Base-by-base conservation (phyloP, 2,329 filamentous ascomycete species). In the Pyrenochaeta sp. region DNA sequence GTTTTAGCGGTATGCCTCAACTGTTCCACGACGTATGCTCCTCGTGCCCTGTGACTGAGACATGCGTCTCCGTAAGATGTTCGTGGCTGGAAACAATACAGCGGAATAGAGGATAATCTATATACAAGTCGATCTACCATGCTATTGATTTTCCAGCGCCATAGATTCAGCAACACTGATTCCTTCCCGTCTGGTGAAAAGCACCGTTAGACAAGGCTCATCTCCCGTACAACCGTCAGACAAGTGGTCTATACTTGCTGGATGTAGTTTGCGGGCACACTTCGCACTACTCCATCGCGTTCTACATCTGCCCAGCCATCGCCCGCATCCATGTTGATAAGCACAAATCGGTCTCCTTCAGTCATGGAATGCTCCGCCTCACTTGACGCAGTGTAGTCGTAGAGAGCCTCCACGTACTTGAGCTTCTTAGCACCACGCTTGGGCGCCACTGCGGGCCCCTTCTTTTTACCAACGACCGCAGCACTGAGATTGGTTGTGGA, bases 251-350 rank as follows among this genome's bases (percentile, higher is more conserved):
- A 90, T 45, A 91, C 86, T 68, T 89, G 85, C 77, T 92, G 90
- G 54, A 98, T 85, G 79, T 98, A 99, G 75, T 92, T 96, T 32
- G 93, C 93, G 40, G 95, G 95, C 48, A 99, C 95, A 74, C 92
- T 97, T 71, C 88, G 93, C 43, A 88, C 91, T 35, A 87, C 81
- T 1, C 93, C 93, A 15, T 91, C 92, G 76, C 91, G 92, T 79
- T 98, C 95, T 15, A 99, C 95, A 79, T 98, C 95, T 23, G 89
- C 91, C 95, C 95, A 99, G 0, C 95, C 95, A 78, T 98, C 95
- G 1, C 95, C 95, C 0, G 88, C 85, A 71, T 98, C 94, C 51
- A 91, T 88, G 67, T 88, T 92, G 56, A 97, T 87, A 29, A 99
- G 81, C 33, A 99, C 92, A 68, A 99, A 96, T 45, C 88, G 85